Percentiles rank a stretch among this genome's conserved stretches.
These are phyloP conservation scores for Aureobasidium sp. DNA, from an alignment of 2,329 filamentous ascomycete genomes.

Conservation along the genomic window DNA sequence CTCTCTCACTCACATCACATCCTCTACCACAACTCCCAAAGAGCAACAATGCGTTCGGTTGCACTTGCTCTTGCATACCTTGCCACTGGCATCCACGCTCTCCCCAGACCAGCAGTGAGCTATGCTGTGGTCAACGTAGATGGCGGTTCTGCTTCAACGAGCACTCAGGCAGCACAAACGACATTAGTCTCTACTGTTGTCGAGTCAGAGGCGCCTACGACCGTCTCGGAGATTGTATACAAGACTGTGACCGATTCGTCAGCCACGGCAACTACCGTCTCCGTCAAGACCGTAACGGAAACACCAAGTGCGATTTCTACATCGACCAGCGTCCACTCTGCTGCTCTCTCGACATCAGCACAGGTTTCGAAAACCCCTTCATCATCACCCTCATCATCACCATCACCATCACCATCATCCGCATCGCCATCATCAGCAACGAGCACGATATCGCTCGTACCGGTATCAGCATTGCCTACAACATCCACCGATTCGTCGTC, in stretches of 20 bases:
- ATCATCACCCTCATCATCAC: conserved; percentile 8
- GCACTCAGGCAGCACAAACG: conserved; percentile 17
- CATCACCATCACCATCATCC: not conserved
- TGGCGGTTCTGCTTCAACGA: conserved; percentile 16
- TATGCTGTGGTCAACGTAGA: conserved; percentile 29
- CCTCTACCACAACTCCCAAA: not conserved
- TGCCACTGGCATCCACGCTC: conserved; percentile 21
- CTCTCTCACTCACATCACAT: not conserved
- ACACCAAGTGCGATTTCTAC: conserved; percentile 8
- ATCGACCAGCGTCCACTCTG: conserved; percentile 1
- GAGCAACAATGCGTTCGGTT: conserved; percentile 11
- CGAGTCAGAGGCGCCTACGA: conserved; percentile 15
- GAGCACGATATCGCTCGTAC: not conserved
- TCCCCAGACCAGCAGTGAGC: conserved; percentile 24
- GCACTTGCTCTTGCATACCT: conserved; percentile 22
- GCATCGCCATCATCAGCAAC: not conserved
- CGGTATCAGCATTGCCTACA: not conserved
- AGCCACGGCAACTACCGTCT: not conserved
- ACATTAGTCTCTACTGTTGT: conserved; percentile 24
- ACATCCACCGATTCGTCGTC: not conserved
- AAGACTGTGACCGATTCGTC: conserved; percentile 14
- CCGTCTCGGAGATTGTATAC: conserved; percentile 7
- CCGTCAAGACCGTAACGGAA: conserved; percentile 9
- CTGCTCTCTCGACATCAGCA: conserved; percentile 5
- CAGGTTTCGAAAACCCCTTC: conserved; percentile 14